Conservation (phyloP, 2,329 filamentous ascomycete genomes). For the Thermothelomyces thermophilus region DNA sequence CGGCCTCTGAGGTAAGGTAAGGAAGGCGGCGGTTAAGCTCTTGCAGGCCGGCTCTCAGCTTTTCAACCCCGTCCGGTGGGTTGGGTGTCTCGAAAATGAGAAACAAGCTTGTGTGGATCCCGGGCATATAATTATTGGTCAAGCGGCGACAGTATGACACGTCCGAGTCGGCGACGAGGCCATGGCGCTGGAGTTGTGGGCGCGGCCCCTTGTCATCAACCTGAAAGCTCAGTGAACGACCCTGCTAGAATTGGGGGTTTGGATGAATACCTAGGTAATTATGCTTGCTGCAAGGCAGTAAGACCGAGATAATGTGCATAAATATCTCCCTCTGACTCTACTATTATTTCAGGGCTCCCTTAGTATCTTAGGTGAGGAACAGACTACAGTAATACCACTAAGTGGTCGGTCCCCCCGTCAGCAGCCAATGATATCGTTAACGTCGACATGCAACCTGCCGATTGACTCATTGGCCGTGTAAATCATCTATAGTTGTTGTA, state of each 20-base stretch:
- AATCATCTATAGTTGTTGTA: no score
- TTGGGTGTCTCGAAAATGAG: slow-evolving; percentile 8
- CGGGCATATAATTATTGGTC: slow-evolving; percentile 14
- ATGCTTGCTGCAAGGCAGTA: no score
- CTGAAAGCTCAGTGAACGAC: no score
- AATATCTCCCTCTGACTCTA: no score
- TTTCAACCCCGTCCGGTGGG: background rate
- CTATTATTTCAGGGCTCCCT: no score
- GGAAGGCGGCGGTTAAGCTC: slow-evolving; percentile 5
- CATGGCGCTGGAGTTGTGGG: background rate
- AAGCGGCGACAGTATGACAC: slow-evolving; percentile 1
- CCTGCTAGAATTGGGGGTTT: no score
- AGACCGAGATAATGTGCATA: no score
- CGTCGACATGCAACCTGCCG: background rate
- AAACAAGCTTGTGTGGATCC: slow-evolving; percentile 1
- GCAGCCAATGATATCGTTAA: background rate
- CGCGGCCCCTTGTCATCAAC: background rate
- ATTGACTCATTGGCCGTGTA: background rate
- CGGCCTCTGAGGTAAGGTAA: slow-evolving; percentile 11
- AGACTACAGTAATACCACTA: no score
- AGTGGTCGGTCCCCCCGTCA: no score
- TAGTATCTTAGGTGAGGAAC: no score
- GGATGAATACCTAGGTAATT: no score
- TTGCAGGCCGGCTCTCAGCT: slow-evolving; percentile 3
- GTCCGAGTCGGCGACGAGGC: background rate